phyloP scores from a whole-genome alignment of 805 yeast species.

The Kodamaea neixiangensis region DNA sequence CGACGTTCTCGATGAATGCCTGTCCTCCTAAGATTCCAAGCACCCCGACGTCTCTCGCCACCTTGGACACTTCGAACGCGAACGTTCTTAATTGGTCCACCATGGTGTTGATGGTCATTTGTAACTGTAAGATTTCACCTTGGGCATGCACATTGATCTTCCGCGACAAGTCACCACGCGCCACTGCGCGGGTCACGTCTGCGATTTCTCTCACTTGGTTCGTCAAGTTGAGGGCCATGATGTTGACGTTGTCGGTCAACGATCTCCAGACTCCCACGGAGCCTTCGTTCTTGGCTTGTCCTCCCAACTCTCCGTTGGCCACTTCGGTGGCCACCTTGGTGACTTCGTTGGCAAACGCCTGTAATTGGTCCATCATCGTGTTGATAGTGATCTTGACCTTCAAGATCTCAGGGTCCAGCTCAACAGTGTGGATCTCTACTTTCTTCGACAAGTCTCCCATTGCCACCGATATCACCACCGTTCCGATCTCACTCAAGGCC shows the following conservation, averaged over 20 bases:
- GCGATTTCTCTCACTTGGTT: conserved; percentile 75
- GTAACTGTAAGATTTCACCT: conserved; percentile 83
- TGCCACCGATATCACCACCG: conserved; percentile 85
- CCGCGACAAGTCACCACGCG: conserved; percentile 78
- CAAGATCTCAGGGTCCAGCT: conserved; percentile 75
- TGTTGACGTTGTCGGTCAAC: conserved; percentile 79
- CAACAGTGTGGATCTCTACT: conserved; percentile 70
- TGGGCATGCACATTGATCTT: conserved; percentile 90
- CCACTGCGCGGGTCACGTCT: conserved; percentile 87
- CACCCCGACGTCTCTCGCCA: conserved; percentile 88
- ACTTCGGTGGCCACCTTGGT: conserved; percentile 87
- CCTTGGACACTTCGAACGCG: conserved; percentile 84
- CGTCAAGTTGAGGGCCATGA: conserved; percentile 84
- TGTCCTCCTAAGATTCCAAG: conserved; percentile 89
- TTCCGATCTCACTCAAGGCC: conserved; percentile 78
- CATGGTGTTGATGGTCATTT: conserved; percentile 86
- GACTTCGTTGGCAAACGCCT: conserved; percentile 77
- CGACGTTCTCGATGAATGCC: conserved; percentile 74
- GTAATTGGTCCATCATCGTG: conserved; percentile 86
- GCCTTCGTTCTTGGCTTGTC: conserved; percentile 83
- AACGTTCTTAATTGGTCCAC: conserved; percentile 81
- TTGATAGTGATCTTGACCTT: conserved; percentile 81
- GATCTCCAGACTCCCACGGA: conserved; percentile 88
- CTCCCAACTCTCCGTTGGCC: conserved; percentile 87
- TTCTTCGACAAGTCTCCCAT: conserved; percentile 85